A percentile compares a stretch with the other conserved stretches of the same genome.
Evolutionary conservation across 306 rosid genomes (phyloP).

Genomic region (Ochetophila trinervis): DNA sequence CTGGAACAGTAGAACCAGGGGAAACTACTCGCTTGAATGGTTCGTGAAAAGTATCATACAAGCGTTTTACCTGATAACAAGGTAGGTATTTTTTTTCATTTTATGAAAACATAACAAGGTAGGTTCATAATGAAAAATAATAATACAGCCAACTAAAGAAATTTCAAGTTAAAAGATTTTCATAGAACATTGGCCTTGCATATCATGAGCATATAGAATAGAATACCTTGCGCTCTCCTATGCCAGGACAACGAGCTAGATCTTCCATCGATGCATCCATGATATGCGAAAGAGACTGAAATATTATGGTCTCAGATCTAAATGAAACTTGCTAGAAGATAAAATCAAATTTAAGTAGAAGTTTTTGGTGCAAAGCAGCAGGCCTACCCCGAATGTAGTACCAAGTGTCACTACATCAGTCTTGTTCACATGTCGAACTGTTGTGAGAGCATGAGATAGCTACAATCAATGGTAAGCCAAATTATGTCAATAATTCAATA

Average conservation of each 20-base stretch:
- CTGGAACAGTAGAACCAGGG: constrained; percentile 46
- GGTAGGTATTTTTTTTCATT: too few relatives aligned
- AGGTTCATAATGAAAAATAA: too few relatives aligned
- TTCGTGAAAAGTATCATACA: constrained; percentile 86
- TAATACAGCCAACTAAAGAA: not conserved
- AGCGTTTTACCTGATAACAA: constrained; percentile 68
- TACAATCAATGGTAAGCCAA: constrained; percentile 33
- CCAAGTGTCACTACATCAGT: constrained; percentile 98
- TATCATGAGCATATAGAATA: not conserved
- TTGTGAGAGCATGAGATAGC: constrained; percentile 70
- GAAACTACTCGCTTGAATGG: constrained; percentile 83
- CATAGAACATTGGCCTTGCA: not conserved
- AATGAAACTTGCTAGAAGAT: constrained; percentile 2
- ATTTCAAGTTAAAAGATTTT: not conserved
- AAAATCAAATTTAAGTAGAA: not conserved
- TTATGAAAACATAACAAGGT: constrained; percentile 12
- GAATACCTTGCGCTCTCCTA: constrained; percentile 94
- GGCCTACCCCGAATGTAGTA: constrained; percentile 82
- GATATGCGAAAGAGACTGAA: constrained; percentile 84
- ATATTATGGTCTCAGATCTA: constrained; percentile 22
- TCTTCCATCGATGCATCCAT: constrained; percentile 99
- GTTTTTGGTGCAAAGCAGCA: constrained; percentile 11
- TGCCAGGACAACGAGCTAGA: constrained; percentile 98
- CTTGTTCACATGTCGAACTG: constrained; percentile 90
- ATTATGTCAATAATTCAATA: constrained; percentile 21